These are phyloP conservation scores for Fusarium equiseti DNA, from an alignment of 2,329 filamentous ascomycete genomes.

Conservation along the genomic window DNA sequence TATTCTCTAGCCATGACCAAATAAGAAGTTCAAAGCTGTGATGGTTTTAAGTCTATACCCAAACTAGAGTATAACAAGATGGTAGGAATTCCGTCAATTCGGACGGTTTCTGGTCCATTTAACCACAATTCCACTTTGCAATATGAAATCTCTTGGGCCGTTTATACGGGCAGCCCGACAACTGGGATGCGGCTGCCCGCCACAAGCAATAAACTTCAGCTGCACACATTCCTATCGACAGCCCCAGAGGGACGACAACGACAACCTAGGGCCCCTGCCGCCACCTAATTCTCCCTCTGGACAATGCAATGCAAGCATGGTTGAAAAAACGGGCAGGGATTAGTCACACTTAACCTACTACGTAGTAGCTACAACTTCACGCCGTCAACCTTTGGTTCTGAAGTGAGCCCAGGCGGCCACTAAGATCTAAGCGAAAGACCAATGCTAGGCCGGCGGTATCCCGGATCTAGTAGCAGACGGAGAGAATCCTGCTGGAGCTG, in stretches of 20 bases:
- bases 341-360: constrained; percentile 30
- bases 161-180: constrained; percentile 22
- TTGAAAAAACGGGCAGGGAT: constrained; percentile 7
- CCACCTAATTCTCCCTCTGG: neutral
- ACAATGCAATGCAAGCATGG: constrained; percentile 2
- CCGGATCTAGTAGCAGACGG: constrained; percentile 29
- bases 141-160: constrained; percentile 4
- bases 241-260: constrained; percentile 15
- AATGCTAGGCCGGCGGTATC: constrained; percentile 1
- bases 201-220: constrained; percentile 20
- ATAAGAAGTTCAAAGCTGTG: neutral
- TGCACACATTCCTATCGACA: constrained; percentile 28
- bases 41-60: neutral
- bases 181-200: constrained; percentile 6
- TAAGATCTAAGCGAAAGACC: constrained; percentile 43
- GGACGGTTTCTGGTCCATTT: neutral
- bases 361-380: constrained; percentile 12
- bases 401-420: constrained; percentile 19
- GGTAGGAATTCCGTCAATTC: neutral
- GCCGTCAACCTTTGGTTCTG: constrained; percentile 8
- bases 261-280: constrained; percentile 12
- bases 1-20: neutral
- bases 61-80: neutral
- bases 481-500: neutral
- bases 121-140: neutral